Evolutionary conservation across 2,329 filamentous ascomycete genomes (phyloP), one percentile per base, ranked within the genome.

Genomic region (Arthroderma uncinatum): DNA sequence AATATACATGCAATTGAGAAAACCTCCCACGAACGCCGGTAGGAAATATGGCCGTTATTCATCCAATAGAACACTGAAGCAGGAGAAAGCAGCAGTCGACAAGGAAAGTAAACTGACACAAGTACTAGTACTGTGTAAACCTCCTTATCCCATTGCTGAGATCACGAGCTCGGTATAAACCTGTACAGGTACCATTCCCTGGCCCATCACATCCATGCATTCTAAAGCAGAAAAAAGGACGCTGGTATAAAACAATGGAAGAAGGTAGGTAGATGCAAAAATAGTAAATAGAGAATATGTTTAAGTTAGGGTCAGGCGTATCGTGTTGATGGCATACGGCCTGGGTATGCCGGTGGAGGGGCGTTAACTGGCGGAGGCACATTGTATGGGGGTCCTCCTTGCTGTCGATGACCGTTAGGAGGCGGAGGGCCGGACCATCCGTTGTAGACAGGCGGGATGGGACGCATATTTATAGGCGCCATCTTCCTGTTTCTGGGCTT

Each of bases 401-500:
- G 54, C 4, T 19, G 33, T 23, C 28, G 37, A 14, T 33, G 54
- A 25, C n/a, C 34, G 7, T 23, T 21, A 37, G 54, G 54, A 10
- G 47, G 48, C 16, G n/a, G 16, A 1, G 44, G 34, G 6, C 44
- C 44, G 16, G 23, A 7, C 54, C 54, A 58, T 34, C 58, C 55
- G 9, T 42, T 30, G 37, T 55, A 55, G 21, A 53, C 53, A 56
- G 55, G 37, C 23, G 52, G 25, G 39, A 39, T 58, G 23, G 53
- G 53, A 19, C 48, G 42, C 30, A 54, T 37, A 28, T 53, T 57
- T 21, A 62, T 59, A 12, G 61, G 59, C 7, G 54, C 56, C 59
- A 62, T 62, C 14, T 61, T 60, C n/a, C 58, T 52, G n/a, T 57
- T 57, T 40, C 54, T 57, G 9, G 59, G 57, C 54, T 68, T 67